These are phyloP conservation scores for Teunomyces atbi DNA, from an alignment of 805 yeast genomes.

Conservation along the genomic window DNA sequence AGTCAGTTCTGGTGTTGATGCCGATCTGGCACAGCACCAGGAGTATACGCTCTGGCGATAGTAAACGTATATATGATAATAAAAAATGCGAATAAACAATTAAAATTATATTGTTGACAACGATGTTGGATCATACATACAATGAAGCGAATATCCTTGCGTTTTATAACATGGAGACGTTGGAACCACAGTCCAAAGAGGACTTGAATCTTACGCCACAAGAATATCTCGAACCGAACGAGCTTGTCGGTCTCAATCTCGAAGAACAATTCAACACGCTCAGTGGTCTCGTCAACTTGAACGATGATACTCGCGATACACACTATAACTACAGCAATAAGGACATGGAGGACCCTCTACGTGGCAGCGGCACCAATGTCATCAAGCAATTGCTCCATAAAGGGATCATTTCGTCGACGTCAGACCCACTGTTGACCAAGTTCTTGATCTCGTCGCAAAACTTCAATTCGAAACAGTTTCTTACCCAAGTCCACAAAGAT, in stretches of 20 bases:
- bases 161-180: conserved; percentile 28
- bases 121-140: conserved; percentile 33
- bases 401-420: conserved; percentile 22
- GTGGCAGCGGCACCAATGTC: conserved; percentile 29
- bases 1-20: conserved; percentile 27
- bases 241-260: conserved; percentile 17
- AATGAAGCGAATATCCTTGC: conserved; percentile 24
- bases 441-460: conserved; percentile 36
- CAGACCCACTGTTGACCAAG: conserved; percentile 30
- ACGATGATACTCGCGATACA: conserved; percentile 6
- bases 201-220: conserved; percentile 17
- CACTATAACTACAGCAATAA: conserved; percentile 12
- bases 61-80: not conserved
- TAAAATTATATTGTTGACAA: not conserved
- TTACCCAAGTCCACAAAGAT: conserved; percentile 36
- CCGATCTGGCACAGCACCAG: conserved; percentile 29
- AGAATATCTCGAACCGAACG: conserved; percentile 15
- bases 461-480: conserved; percentile 35
- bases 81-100: conserved; percentile 1
- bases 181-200: conserved; percentile 19
- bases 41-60: conserved; percentile 38
- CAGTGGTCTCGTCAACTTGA: conserved; percentile 20
- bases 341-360: conserved; percentile 35
- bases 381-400: conserved; percentile 22
- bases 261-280: conserved; percentile 34